These are phyloP conservation scores for Boletus barrowsii DNA, from an alignment of 768 basidiomycete species.

Conservation along the genomic window DNA sequence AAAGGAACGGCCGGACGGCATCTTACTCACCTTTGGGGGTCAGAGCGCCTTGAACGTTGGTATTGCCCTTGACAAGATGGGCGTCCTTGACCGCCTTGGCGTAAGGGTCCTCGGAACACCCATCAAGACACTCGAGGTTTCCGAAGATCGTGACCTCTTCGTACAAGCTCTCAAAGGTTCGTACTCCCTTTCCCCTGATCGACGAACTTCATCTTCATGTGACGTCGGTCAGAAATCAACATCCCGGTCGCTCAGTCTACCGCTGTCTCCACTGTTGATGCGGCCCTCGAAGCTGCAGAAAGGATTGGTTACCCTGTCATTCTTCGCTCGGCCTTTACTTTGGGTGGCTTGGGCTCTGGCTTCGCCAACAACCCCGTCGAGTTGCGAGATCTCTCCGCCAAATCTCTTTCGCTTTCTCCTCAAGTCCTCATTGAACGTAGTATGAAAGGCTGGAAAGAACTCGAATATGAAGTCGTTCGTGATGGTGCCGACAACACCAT, in stretches of 20 bases:
- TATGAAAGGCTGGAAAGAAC: conserved; percentile 99
- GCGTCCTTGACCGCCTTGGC: conserved; percentile 87
- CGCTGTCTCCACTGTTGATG: conserved; percentile 94
- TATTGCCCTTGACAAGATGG: conserved; percentile 95
- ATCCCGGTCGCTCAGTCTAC: conserved; percentile 95
- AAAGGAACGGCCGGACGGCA: conserved; percentile 96
- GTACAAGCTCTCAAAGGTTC: conserved; percentile 93
- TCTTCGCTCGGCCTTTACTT: conserved; percentile 92
- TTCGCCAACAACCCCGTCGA: conserved; percentile 96
- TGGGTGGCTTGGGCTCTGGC: conserved; percentile 97
- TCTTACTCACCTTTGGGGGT: conserved; percentile 96
- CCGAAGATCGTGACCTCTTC: conserved; percentile 96
- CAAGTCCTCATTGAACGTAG: conserved; percentile 97
- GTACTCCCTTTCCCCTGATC: conserved; percentile 14
- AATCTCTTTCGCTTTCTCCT: conserved; percentile 84
- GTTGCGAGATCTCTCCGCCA: conserved; percentile 90
- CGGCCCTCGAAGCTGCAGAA: conserved; percentile 87
- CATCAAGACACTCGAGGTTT: conserved; percentile 90
- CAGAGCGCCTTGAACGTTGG: conserved; percentile 98
- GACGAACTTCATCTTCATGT: conserved; percentile 3
- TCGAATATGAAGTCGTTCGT: conserved; percentile 98
- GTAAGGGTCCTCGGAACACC: conserved; percentile 94
- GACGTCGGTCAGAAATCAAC: conserved; percentile 72
- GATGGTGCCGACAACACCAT: conserved; percentile 99
- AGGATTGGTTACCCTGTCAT: conserved; percentile 97